Evolutionary conservation across 176 grass and related monocot species (phyloP).

Genomic region (Echinochloa phyllopogon): DNA sequence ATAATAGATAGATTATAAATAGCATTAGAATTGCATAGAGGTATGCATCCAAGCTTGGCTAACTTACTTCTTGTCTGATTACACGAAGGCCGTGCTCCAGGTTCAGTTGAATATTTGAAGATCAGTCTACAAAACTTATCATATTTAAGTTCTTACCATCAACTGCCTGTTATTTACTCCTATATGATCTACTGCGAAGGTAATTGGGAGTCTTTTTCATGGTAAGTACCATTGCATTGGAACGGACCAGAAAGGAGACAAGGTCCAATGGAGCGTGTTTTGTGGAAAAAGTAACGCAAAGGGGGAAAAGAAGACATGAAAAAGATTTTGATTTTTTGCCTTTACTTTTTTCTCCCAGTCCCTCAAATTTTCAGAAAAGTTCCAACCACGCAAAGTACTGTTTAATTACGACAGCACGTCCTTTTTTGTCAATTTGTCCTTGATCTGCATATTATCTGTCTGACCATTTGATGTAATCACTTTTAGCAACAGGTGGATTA

Average conservation of each 20-base stretch:
- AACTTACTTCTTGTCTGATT: not conserved
- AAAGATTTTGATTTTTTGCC: slow-evolving; percentile 15
- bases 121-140: not conserved
- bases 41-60: not conserved
- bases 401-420: slow-evolving; percentile 24
- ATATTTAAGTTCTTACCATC: not conserved
- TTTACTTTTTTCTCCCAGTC: not conserved
- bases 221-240: slow-evolving; percentile 6
- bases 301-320: not conserved
- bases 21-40: not conserved
- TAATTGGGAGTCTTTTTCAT: slow-evolving; percentile 1
- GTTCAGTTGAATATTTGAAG: not conserved
- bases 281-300: slow-evolving; percentile 14
- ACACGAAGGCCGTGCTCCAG: not conserved
- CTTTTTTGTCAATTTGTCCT: not conserved
- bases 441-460: slow-evolving; percentile 7
- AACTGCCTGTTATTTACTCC: too few relatives aligned
- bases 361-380: not conserved
- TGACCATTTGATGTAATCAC: slow-evolving; percentile 37
- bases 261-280: slow-evolving; percentile 35
- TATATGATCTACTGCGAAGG: not conserved
- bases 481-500: slow-evolving; percentile 35
- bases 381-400: slow-evolving; percentile 18
- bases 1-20: too few relatives aligned
- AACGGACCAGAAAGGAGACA: slow-evolving; percentile 5